Base-by-base conservation (phyloP, 1,284 basidiomycete genomes). In the Pascua guehoae region DNA sequence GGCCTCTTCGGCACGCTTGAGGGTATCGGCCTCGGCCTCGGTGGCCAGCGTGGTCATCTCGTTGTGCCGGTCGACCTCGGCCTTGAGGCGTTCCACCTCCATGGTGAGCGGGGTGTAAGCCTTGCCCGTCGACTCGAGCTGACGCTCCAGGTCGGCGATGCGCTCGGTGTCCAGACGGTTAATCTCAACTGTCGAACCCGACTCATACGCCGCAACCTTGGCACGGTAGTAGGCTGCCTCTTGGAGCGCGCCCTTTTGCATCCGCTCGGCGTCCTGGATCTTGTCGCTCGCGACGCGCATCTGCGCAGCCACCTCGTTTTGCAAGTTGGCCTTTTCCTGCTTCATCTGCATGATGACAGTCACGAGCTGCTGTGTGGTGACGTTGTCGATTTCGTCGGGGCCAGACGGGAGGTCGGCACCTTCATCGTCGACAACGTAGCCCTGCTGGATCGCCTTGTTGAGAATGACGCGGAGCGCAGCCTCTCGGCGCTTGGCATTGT, bases 141-240 rank as follows among this genome's bases (percentile, higher is more conserved):
- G 87, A 46, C 82, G 81, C 74, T 98, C 96, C 38, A 98, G 82
- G 48, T 92, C 88, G 14, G 79, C 71, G 18, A 88, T 81, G 45
- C 92, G 88, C 54, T 93, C 88, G 9, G 86, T 85, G 64, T 97
- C 94, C 10, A 96, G 71, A 37, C 87, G 85, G 37, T 81, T 79
- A 2, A 85, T 68, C 44, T 96, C 91, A 8, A 78, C 76, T 8
- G 84, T 81, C 16, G 85, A 84, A 51, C 84, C 82, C 1, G 83
- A 79, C 73, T 99, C 96, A 57, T 91, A 79, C 0, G 95, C 92
- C 5, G 86, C 83, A 12, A 96, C 80, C 78, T 98, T 98, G 49
- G 94, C 91, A 48, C 95, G 91, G 75, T 93, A 97, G 79, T 90
- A 98, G 1, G 94, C 91, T 2, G 95, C 90, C 75, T 99, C 96